phyloP scores from a whole-genome alignment of 2,329 filamentous ascomycete genomes.

The Pseudogymnoascus sp. region DNA sequence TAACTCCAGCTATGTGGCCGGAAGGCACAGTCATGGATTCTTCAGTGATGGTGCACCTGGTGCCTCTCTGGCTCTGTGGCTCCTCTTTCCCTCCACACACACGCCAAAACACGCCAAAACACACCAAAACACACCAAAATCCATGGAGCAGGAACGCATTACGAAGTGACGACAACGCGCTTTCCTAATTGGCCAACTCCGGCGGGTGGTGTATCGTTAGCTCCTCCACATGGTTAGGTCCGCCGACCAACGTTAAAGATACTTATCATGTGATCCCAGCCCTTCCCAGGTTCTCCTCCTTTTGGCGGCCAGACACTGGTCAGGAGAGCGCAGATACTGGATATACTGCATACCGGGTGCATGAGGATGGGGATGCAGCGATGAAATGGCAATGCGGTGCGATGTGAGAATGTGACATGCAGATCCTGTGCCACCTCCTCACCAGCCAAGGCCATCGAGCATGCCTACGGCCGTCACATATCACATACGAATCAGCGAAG shows the following conservation, averaged over 20 bases:
- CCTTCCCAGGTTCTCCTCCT: background rate
- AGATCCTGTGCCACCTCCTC: background rate
- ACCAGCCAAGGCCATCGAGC: background rate
- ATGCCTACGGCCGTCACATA: background rate
- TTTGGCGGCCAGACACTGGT: background rate
- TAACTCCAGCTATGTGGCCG: background rate
- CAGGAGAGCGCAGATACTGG: background rate
- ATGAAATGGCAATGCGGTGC: background rate
- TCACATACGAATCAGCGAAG: background rate
- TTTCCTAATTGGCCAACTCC: background rate
- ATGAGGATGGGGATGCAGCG: background rate
- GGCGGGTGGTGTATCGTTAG: background rate
- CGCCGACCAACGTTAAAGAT: background rate
- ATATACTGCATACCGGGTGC: background rate
- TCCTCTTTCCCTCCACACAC: background rate
- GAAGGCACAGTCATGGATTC: slow-evolving; percentile 3
- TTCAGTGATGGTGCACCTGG: background rate
- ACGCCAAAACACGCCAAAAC: background rate
- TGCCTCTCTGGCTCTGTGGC: background rate
- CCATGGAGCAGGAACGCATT: background rate
- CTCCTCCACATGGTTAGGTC: background rate
- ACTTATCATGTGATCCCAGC: background rate
- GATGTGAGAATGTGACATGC: slow-evolving; percentile 1
- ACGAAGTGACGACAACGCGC: background rate
- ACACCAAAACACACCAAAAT: background rate